phyloP scores from a whole-genome alignment of 371 early-diverging fungal species.

The Mucor lusitanicus region DNA sequence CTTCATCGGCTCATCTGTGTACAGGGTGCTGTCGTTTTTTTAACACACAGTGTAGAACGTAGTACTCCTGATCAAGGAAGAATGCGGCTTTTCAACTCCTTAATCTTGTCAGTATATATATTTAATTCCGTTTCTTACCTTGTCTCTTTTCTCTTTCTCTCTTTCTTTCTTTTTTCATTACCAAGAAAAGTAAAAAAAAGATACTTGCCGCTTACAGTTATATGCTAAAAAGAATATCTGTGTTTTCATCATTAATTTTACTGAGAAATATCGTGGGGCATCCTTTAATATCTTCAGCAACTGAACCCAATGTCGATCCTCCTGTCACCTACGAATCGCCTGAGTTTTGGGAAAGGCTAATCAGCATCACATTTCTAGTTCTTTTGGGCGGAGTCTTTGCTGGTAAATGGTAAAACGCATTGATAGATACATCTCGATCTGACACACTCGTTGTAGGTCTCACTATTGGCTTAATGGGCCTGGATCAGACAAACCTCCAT shows the following conservation, averaged over 20 bases:
- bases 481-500: conserved; percentile 69
- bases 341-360: conserved; percentile 46
- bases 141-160: not conserved
- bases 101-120: not conserved
- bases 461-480: conserved; percentile 84
- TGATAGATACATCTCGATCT: not conserved
- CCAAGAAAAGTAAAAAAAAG: not conserved
- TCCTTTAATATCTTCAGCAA: conserved; percentile 10
- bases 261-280: conserved; percentile 13
- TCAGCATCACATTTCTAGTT: conserved; percentile 55
- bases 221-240: conserved; percentile 2
- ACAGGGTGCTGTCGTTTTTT: conserved; percentile 28
- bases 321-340: conserved; percentile 18
- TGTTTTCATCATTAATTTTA: conserved; percentile 9
- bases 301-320: conserved; percentile 8
- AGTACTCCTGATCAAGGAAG: conserved; percentile 57
- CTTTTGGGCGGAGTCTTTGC: conserved; percentile 74
- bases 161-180: not conserved
- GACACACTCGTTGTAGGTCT: conserved; percentile 51
- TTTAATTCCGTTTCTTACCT: not conserved
- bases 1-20: conserved; percentile 74
- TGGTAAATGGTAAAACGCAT: conserved; percentile 37
- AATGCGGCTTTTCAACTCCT: conserved; percentile 4
- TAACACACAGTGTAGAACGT: conserved; percentile 37
- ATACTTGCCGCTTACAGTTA: not conserved